Evolutionary conservation across 306 rosid genomes (phyloP), one percentile per base, ranked within the genome.

Genomic region (Castanea crenata): DNA sequence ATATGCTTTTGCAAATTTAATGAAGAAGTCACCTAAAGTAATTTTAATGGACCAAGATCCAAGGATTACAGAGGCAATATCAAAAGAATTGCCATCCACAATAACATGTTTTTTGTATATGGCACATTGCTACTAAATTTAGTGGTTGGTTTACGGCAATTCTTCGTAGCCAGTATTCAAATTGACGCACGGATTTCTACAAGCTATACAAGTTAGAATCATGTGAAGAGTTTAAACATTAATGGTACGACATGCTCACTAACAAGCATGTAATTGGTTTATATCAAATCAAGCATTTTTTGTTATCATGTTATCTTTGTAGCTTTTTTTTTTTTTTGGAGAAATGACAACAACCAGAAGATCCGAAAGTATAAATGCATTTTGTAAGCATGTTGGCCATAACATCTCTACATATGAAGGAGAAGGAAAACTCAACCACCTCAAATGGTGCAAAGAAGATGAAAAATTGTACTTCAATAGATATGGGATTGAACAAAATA

Each of bases 311-410:
- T 21, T 68, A 67, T 55, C 76, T 78, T 78, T 21, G 20, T 14
- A 58, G 59, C n/a, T 10, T 78, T 70, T 78, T 21, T 78, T 70
- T 78, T 21, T 21, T 20, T 58, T 71, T 49, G 77, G 77, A 4
- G 63, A 63, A 23, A 57, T 79, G 38, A 71, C 73, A 41, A 71
- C 77, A 6, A 59, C n/a, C 0, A 20, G 67, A 72, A 71, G 55
- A 79, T 71, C 41, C 19, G 5, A 72, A 54, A 71, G 73, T 46
- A 79, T n/a, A 9, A 79, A 61, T 31, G 29, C 77, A 18, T 79
- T 72, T 14, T 72, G 61, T 20, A 72, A 72, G 19, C 25, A 6
- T 72, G 4, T 72, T 10, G 62, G 44, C 20, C 76, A 72, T 27
- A 72, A 51, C 31, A 51, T 72, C 55, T 34, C 29, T 21, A 52